These are phyloP conservation scores for Magnusiomyces paraingens DNA, from an alignment of 1,139 yeast genomes.

Conservation along the genomic window DNA sequence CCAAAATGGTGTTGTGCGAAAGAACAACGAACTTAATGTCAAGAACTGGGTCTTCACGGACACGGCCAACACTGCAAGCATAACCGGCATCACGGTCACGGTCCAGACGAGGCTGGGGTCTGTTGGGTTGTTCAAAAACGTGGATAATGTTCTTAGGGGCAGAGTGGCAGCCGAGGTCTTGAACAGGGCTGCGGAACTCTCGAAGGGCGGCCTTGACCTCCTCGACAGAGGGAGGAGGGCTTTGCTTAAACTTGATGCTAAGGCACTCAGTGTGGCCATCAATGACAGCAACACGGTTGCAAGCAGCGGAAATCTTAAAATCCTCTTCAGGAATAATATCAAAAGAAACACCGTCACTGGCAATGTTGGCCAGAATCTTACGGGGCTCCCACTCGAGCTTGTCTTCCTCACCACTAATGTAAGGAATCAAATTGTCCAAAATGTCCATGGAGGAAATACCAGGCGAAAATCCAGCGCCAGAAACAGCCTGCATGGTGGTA, in stretches of 20 bases:
- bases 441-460: conserved; percentile 96
- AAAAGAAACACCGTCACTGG: conserved; percentile 43
- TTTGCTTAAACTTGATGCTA: conserved; percentile 70
- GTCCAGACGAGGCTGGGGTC: conserved; percentile 98
- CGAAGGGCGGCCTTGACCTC: conserved; percentile 63
- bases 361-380: conserved; percentile 73
- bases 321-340: conserved; percentile 60
- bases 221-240: conserved; percentile 80
- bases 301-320: conserved; percentile 86
- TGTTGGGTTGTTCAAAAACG: conserved; percentile 80
- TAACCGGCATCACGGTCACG: conserved; percentile 92
- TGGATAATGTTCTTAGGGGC: conserved; percentile 93
- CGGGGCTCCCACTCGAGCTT: conserved; percentile 98
- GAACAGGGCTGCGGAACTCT: conserved; percentile 82
- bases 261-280: conserved; percentile 98
- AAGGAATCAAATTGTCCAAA: conserved; percentile 90
- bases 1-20: conserved; percentile 94
- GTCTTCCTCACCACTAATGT: conserved; percentile 94
- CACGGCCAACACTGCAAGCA: conserved; percentile 92
- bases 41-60: conserved; percentile 86
- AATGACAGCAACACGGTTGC: conserved; percentile 93
- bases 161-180: conserved; percentile 68
- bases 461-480: conserved; percentile 98
- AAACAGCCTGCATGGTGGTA: conserved; percentile 93
- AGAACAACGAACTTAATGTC: conserved; percentile 94